Percentiles rank a stretch among this genome's conserved stretches.
Evolutionary conservation across 208 protist species (phyloP).

Genomic region (Trypanosoma cruzi): DNA sequence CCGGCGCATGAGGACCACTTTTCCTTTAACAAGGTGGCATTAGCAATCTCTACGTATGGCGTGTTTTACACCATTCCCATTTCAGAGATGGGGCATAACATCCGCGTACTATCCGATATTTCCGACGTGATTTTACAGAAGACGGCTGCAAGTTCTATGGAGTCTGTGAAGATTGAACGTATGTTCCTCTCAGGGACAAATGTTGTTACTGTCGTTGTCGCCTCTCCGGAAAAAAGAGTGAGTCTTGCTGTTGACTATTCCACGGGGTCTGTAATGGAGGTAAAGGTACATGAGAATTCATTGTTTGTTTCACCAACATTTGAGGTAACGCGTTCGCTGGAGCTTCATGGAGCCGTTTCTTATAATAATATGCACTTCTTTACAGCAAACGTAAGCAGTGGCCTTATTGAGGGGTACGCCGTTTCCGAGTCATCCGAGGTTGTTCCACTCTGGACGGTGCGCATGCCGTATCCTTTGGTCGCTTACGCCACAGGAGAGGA

Average conservation of each 20-base stretch:
- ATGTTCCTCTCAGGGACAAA: slow-evolving; percentile 26
- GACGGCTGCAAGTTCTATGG: slow-evolving; percentile 44
- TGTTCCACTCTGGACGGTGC: slow-evolving; percentile 58
- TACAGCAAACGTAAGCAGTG: slow-evolving; percentile 35
- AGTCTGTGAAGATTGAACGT: slow-evolving; percentile 41
- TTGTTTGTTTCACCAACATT: slow-evolving; percentile 41
- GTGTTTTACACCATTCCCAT: slow-evolving; percentile 72
- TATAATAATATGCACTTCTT: slow-evolving; percentile 41
- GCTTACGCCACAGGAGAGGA: slow-evolving; percentile 70
- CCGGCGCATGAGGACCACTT: slow-evolving; percentile 65
- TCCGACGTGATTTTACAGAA: slow-evolving; percentile 36
- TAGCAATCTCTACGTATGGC: slow-evolving; percentile 62
- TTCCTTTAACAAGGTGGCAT: slow-evolving; percentile 71
- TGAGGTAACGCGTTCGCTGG: slow-evolving; percentile 41
- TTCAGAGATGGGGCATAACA: slow-evolving; percentile 42
- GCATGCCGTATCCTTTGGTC: slow-evolving; percentile 63
- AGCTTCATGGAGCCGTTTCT: slow-evolving; percentile 34
- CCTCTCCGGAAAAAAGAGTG: slow-evolving; percentile 18
- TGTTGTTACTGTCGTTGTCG: slow-evolving; percentile 21
- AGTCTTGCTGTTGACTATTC: slow-evolving; percentile 29
- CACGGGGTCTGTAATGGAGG: slow-evolving; percentile 20
- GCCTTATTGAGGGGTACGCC: slow-evolving; percentile 60
- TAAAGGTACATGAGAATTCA: slow-evolving; percentile 24
- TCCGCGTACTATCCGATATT: slow-evolving; percentile 64
- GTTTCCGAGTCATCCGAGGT: slow-evolving; percentile 31